Base-by-base conservation (phyloP, 768 basidiomycete genomes). In the Pisolithus orientalis region DNA sequence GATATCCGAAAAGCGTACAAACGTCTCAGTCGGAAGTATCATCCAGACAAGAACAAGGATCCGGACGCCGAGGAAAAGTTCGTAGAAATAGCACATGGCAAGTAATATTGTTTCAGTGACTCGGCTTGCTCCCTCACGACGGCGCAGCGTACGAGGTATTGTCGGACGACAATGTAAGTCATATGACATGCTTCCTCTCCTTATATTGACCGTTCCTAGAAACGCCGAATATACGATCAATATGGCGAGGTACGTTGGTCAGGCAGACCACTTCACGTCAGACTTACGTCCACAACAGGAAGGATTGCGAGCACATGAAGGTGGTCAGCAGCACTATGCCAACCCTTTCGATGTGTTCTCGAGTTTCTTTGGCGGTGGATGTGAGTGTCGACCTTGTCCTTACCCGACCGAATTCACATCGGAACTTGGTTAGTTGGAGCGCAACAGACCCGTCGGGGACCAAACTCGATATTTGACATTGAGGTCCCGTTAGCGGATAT, bases 281-380 rank as follows among this genome's bases (percentile, higher is more conserved):
- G 17, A 61, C 50, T n/a, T 13, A 49, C 45, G 59, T 56, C 44
- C 44, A 25, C 29, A 50, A 50, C 58, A 93, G 80, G 94, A 96
- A 66, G 95, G 95, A 8, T 67, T 99, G 50, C 91, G 90, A 67
- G 89, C 89, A 31, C 90, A 90, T 49, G 92, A 94, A 72, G 85
- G 85, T 44, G 92, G 90, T n/a, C 85, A 88, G 56, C 76, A 80
- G 45, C 73, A 67, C 16, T 76, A 85, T 50, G 79, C 80, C 21
- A 93, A 97, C 64, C 94, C 95, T 17, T 93, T 97, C 64, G 96
- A 98, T 68, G 79, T 96, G 59, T 99, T 99, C 71, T 81, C 87
- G 39, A 85, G 74, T 60, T 96, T 97, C 77, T 99, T 99, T 58
- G 90, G 90, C 48, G 83, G 81, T 49, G 87, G 85, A 56, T 80